A percentile compares a stretch with the other conserved stretches of the same genome.
Conservation (phyloP, 2,329 filamentous ascomycete genomes). For the Chalaropsis ovoidea region DNA sequence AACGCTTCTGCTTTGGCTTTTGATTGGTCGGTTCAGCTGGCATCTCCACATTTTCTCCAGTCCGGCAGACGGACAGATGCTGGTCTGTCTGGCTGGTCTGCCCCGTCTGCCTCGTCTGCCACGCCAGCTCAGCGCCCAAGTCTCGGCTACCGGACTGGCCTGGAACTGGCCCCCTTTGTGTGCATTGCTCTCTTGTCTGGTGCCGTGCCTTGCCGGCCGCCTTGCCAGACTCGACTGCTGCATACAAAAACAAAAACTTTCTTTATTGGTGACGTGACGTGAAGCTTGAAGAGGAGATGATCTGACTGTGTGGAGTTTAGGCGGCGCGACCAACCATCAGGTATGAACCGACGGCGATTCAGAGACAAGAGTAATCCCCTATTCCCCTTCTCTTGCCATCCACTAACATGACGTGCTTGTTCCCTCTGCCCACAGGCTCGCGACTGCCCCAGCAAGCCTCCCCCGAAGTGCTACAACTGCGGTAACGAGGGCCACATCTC, state of each 20-base stretch:
- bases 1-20: not conserved
- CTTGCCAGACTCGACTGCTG: not conserved
- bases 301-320: conserved; percentile 36
- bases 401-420: conserved; percentile 27
- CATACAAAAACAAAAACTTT: not conserved
- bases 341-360: conserved; percentile 40
- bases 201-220: not conserved
- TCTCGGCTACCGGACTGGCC: too few species aligned
- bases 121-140: too few species aligned
- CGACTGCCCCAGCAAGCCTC: conserved; percentile 76
- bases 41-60: conserved; percentile 7
- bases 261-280: conserved; percentile 20
- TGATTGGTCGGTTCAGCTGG: not conserved
- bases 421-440: conserved; percentile 48
- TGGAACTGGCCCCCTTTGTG: not conserved
- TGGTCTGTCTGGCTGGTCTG: too few species aligned
- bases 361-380: conserved; percentile 21
- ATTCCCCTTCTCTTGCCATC: conserved; percentile 12
- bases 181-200: not conserved
- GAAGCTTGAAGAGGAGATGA: conserved; percentile 25
- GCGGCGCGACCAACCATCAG: conserved; percentile 65
- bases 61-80: not conserved
- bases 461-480: conserved; percentile 79
- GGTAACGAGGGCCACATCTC: conserved; percentile 69
- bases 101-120: too few species aligned